phyloP scores from a whole-genome alignment of 768 basidiomycete genomes.

The Mrakia frigida region DNA sequence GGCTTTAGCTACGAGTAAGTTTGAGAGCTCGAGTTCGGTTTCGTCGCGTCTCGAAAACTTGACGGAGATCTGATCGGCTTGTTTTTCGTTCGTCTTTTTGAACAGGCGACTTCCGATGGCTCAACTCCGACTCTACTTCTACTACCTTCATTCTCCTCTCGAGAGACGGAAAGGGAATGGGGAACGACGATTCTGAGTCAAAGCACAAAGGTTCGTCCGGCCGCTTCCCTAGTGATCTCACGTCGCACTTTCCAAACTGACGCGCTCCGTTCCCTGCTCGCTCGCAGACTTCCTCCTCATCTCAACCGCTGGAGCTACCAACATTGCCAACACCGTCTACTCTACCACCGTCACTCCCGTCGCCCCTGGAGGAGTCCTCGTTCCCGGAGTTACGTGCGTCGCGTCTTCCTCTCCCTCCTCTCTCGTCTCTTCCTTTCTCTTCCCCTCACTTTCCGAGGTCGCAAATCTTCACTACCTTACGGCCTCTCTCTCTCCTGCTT shows the following conservation, averaged over 20 bases:
- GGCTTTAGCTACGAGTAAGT: constrained; percentile 49
- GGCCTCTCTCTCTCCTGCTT: neutral
- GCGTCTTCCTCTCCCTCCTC: neutral
- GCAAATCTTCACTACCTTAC: too few species aligned
- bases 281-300: neutral
- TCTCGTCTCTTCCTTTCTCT: neutral
- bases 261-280: neutral
- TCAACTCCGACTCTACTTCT: constrained; percentile 48
- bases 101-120: constrained; percentile 21
- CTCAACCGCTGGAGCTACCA: constrained; percentile 47
- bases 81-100: neutral
- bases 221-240: neutral
- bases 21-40: neutral
- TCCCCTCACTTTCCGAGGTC: neutral
- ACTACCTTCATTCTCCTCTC: constrained; percentile 56
- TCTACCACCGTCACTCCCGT: neutral
- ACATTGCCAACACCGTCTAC: neutral
- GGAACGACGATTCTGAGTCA: constrained; percentile 50
- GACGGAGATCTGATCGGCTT: neutral
- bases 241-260: neutral
- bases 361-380: neutral
- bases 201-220: constrained; percentile 45
- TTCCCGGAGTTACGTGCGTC: neutral
- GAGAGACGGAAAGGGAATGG: constrained; percentile 55
- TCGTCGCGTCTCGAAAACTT: neutral